phyloP scores from a whole-genome alignment of 1,284 basidiomycete genomes.

The Irpex lacteus region DNA sequence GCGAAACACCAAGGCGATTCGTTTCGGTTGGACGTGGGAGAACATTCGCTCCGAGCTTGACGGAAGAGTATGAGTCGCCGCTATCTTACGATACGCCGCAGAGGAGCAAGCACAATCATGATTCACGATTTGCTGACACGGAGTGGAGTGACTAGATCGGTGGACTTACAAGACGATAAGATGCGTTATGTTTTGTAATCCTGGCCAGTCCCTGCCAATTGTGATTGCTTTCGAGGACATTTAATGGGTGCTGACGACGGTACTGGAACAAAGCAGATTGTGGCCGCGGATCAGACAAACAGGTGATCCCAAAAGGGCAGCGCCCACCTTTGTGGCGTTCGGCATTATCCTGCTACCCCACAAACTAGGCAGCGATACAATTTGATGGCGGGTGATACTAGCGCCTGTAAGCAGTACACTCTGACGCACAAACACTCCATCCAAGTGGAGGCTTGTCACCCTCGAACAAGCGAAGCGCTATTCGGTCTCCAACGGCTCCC shows the following conservation, averaged over 20 bases:
- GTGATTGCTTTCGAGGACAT: not conserved
- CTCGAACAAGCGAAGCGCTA: not conserved
- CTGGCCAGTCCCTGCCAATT: not conserved
- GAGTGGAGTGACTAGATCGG: not conserved
- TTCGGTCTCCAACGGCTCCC: not conserved
- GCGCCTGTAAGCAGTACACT: not conserved
- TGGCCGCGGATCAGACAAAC: not conserved
- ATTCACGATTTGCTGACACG: not conserved
- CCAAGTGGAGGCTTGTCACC: not conserved
- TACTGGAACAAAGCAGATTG: not conserved
- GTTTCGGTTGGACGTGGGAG: constrained; percentile 30
- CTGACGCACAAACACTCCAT: constrained; percentile 1
- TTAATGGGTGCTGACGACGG: not conserved
- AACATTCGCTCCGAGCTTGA: constrained; percentile 28
- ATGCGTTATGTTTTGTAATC: not conserved
- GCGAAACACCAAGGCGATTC: constrained; percentile 44
- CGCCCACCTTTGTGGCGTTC: not conserved
- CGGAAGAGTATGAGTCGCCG: constrained; percentile 52
- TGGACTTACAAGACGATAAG: not conserved
- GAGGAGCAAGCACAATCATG: not conserved
- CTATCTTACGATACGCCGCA: constrained; percentile 24
- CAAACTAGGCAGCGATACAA: not conserved
- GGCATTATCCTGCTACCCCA: not conserved
- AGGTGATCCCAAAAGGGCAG: not conserved
- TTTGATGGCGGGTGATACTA: not conserved